Conservation (phyloP, 2,329 filamentous ascomycete genomes). For the Colletotrichum nymphaeae region DNA sequence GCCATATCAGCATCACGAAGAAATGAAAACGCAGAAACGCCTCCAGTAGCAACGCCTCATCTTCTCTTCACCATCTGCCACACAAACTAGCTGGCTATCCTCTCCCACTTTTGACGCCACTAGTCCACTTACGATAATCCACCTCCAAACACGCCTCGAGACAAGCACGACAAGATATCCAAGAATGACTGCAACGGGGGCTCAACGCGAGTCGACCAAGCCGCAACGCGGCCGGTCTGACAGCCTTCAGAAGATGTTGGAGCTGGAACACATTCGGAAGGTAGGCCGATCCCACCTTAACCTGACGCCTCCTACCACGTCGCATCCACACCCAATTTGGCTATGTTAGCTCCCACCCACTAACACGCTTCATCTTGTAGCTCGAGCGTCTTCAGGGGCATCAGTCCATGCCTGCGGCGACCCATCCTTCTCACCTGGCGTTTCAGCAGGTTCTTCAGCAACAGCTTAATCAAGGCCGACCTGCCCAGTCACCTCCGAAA, state of each 20-base stretch:
- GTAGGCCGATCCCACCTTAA: slow-evolving; percentile 49
- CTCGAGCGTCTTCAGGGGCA: slow-evolving; percentile 37
- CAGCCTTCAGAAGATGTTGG: slow-evolving; percentile 69
- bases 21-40: slow-evolving; percentile 22
- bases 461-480: slow-evolving; percentile 19
- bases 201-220: slow-evolving; percentile 6
- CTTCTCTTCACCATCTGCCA: slow-evolving; percentile 7
- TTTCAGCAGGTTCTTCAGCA: slow-evolving; percentile 33
- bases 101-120: slow-evolving; percentile 19
- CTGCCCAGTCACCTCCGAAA: slow-evolving; percentile 15
- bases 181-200: slow-evolving; percentile 23
- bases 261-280: slow-evolving; percentile 68
- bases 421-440: slow-evolving; percentile 30
- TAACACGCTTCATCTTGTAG: slow-evolving; percentile 31
- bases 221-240: slow-evolving; percentile 20
- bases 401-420: slow-evolving; percentile 19
- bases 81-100: slow-evolving; percentile 1
- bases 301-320: slow-evolving; percentile 16
- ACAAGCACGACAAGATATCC: background rate
- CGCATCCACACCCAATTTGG: slow-evolving; percentile 18
- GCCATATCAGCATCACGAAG: background rate
- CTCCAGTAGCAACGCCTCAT: slow-evolving; percentile 10
- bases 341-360: slow-evolving; percentile 25
- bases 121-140: slow-evolving; percentile 1
- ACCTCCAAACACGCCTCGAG: slow-evolving; percentile 6